Evolutionary conservation across 345 rosid genomes (phyloP).

Genomic region (Salix viminalis): DNA sequence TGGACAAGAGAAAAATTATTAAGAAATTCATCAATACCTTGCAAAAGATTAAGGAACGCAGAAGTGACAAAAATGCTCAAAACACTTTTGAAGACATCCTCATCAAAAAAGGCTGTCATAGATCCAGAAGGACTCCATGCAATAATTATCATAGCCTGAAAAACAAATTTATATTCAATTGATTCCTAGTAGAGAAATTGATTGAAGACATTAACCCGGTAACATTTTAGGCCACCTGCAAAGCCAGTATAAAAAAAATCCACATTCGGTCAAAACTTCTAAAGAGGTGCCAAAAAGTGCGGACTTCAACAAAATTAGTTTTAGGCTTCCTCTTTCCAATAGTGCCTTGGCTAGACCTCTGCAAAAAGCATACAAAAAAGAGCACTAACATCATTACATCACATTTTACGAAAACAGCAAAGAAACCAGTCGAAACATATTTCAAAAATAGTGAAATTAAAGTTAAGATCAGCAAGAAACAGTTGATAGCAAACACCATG

Average conservation of each 20-base stretch:
- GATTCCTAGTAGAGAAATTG: conserved; percentile 10
- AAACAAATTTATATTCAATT: conserved; percentile 13
- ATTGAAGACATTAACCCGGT: conserved; percentile 6
- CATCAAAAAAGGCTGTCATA: conserved; percentile 52
- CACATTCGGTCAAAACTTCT: conserved; percentile 98
- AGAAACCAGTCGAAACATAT: background rate
- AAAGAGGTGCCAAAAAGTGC: conserved; percentile 89
- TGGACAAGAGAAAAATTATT: background rate
- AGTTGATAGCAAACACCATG: background rate
- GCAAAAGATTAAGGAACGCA: conserved; percentile 80
- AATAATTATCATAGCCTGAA: conserved; percentile 87
- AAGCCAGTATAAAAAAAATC: conserved; percentile 82
- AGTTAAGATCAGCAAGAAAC: background rate
- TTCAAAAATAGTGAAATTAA: background rate
- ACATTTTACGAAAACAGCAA: background rate
- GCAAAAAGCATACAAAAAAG: conserved; percentile 16
- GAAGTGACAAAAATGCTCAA: conserved; percentile 82
- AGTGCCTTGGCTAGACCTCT: conserved; percentile 51
- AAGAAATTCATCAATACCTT: conserved; percentile 45
- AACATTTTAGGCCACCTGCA: conserved; percentile 54
- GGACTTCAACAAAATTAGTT: conserved; percentile 96
- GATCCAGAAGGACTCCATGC: conserved; percentile 82
- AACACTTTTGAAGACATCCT: conserved; percentile 54
- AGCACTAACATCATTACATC: background rate
- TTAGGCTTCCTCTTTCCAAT: conserved; percentile 68